Evolutionary conservation across 75 land plant genomes (phyloP).

Genomic region (Pinus tabuliformis): DNA sequence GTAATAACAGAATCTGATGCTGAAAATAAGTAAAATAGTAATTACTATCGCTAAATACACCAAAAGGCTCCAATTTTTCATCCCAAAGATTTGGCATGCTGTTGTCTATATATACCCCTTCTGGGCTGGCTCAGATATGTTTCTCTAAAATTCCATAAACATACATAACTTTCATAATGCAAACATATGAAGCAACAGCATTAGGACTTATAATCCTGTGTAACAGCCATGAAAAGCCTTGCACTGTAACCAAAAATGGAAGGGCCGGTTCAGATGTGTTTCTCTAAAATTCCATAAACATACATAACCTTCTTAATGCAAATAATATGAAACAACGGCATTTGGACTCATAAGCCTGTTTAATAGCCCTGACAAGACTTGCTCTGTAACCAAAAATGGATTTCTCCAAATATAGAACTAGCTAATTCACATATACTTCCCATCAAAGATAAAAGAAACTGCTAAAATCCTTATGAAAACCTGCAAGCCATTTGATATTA

Average conservation of each 20-base stretch:
- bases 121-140: not conserved
- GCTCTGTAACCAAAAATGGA: not conserved
- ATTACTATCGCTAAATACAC: not conserved
- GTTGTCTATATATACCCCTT: not conserved
- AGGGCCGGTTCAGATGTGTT: not conserved
- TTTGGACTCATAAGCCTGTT: not conserved
- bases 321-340: not conserved
- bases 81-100: not conserved
- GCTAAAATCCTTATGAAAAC: no score
- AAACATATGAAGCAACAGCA: not conserved
- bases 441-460: not conserved
- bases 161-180: not conserved
- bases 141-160: no score
- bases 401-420: not conserved
- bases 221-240: not conserved
- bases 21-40: not conserved
- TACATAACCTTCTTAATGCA: not conserved
- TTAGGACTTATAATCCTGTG: not conserved
- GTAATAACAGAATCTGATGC: conserved; percentile 1
- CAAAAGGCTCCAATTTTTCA: not conserved
- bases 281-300: no score
- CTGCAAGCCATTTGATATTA: no score
- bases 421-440: not conserved
- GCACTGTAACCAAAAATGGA: not conserved
- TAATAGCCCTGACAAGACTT: not conserved